A percentile compares a stretch with the other conserved stretches of the same genome.
phyloP scores from a whole-genome alignment of 2,329 filamentous ascomycete species.

The Ceratocystis albifundus region DNA sequence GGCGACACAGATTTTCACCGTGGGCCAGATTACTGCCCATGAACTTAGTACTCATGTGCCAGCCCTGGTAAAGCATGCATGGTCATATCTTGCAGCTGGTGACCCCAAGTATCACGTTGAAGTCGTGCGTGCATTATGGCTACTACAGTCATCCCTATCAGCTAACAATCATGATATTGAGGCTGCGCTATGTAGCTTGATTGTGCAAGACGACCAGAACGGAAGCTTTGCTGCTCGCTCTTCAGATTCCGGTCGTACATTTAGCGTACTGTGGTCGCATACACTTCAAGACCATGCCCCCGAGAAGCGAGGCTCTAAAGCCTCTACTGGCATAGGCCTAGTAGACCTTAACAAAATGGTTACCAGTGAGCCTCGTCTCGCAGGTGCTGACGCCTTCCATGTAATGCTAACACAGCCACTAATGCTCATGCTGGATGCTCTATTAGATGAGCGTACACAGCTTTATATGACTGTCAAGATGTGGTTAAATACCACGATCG shows the following conservation, averaged over 20 bases:
- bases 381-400: constrained; percentile 52
- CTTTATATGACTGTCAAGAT: constrained; percentile 63
- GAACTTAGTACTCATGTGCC: constrained; percentile 53
- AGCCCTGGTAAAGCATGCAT: constrained; percentile 59
- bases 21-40: constrained; percentile 7
- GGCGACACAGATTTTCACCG: constrained; percentile 24
- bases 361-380: constrained; percentile 35
- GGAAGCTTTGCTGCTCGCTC: constrained; percentile 39
- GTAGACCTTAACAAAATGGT: constrained; percentile 24
- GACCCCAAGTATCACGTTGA: constrained; percentile 92
- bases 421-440: constrained; percentile 67
- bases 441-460: constrained; percentile 61
- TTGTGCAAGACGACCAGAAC: constrained; percentile 44
- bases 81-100: constrained; percentile 68
- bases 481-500: constrained; percentile 62
- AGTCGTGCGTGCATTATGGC: constrained; percentile 74
- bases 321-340: constrained; percentile 7
- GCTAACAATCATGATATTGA: constrained; percentile 62
- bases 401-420: constrained; percentile 69
- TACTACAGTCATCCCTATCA: constrained; percentile 63
- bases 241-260: constrained; percentile 55
- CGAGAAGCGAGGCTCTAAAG: constrained; percentile 41
- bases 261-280: constrained; percentile 74
- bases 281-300: constrained; percentile 50
- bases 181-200: constrained; percentile 59